These are phyloP conservation scores for Erucastrum elatum DNA, from an alignment of 345 rosid species.

Conservation along the genomic window DNA sequence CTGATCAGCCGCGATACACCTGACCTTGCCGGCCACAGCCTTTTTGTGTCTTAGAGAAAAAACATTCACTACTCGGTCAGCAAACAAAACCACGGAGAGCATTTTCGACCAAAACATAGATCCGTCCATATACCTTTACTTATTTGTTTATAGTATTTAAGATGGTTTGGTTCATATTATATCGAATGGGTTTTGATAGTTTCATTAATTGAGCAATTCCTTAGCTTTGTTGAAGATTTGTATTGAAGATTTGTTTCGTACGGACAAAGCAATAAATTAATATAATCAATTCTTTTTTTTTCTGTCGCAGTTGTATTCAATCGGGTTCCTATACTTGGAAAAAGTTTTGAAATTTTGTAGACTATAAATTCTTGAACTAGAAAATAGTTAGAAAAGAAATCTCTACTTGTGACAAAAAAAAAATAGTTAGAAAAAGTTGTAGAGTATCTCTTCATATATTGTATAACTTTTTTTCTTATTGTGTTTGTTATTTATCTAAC, in stretches of 20 bases:
- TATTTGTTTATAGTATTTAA: slow-evolving; percentile 23
- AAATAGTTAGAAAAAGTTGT: no score
- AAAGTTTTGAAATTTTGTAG: no score
- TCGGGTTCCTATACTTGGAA: no score
- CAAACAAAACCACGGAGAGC: slow-evolving; percentile 4
- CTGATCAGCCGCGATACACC: slow-evolving; percentile 60
- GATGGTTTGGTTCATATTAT: neutral
- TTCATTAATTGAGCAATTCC: neutral
- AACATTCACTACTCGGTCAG: neutral
- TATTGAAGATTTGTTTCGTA: neutral
- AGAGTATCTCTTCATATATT: no score
- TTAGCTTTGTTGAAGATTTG: neutral
- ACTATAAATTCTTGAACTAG: no score
- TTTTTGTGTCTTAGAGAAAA: slow-evolving; percentile 5
- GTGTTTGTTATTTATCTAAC: no score
- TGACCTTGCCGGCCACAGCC: slow-evolving; percentile 36
- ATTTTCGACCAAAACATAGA: neutral
- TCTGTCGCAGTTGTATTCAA: no score
- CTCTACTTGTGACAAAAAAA: no score
- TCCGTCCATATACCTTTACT: slow-evolving; percentile 12
- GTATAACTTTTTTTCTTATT: no score
- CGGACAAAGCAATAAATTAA: neutral
- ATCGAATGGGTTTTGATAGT: neutral
- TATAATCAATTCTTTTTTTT: neutral
- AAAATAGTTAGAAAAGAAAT: no score